These are phyloP conservation scores for Fusarium zealandicum DNA, from an alignment of 2,329 filamentous ascomycete genomes.

Conservation along the genomic window DNA sequence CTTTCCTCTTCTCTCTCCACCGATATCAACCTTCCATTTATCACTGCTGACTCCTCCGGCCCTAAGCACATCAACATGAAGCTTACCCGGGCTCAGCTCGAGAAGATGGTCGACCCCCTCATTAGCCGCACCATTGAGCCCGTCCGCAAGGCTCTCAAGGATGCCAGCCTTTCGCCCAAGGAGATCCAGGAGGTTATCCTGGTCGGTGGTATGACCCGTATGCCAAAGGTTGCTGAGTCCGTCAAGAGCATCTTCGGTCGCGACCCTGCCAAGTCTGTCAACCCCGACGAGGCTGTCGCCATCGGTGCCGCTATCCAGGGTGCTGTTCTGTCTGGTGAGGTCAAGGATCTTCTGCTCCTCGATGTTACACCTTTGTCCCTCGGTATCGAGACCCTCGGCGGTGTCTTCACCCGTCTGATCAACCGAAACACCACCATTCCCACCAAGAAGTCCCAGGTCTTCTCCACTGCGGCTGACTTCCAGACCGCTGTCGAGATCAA, in stretches of 20 bases:
- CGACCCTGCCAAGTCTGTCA: constrained; percentile 96
- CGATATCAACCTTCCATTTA: constrained; percentile 98
- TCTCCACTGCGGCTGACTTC: constrained; percentile 97
- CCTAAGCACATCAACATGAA: constrained; percentile 99
- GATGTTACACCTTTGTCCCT: constrained; percentile 96
- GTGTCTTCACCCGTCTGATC: constrained; percentile 97
- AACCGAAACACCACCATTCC: constrained; percentile 99
- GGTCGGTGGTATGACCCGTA: constrained; percentile 98
- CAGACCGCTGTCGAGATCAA: constrained; percentile 99
- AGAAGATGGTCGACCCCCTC: constrained; percentile 89
- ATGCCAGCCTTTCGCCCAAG: constrained; percentile 87
- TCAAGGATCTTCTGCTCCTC: constrained; percentile 93
- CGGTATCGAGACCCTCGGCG: constrained; percentile 97
- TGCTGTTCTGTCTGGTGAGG: constrained; percentile 94
- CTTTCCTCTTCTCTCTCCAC: constrained; percentile 94
- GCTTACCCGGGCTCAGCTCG: constrained; percentile 90
- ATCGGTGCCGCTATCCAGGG: constrained; percentile 98
- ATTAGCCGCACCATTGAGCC: constrained; percentile 88
- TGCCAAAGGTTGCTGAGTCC: constrained; percentile 97
- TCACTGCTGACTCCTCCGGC: constrained; percentile 92
- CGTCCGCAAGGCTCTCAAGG: constrained; percentile 96
- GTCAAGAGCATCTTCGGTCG: constrained; percentile 97
- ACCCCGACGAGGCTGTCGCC: constrained; percentile 97
- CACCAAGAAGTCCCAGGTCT: constrained; percentile 98
- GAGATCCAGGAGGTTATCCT: constrained; percentile 98